These are phyloP conservation scores for Naganishia liquefaciens DNA, from an alignment of 1,284 basidiomycete genomes.

Conservation along the genomic window DNA sequence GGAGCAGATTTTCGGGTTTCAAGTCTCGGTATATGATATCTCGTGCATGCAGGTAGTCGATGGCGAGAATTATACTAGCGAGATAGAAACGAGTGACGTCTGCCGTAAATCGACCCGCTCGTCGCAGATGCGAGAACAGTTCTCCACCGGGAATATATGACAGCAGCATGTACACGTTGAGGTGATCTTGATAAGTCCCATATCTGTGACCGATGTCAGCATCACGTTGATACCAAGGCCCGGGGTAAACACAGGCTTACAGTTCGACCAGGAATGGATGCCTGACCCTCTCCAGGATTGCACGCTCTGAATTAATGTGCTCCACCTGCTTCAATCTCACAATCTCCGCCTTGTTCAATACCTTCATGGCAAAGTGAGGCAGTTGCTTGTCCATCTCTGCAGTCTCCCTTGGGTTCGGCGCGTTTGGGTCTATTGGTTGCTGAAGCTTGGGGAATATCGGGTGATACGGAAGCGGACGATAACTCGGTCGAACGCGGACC, in stretches of 20 bases:
- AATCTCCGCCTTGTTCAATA: conserved; percentile 58
- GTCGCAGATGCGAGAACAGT: conserved; percentile 57
- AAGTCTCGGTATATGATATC: conserved; percentile 59
- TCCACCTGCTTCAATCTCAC: conserved; percentile 60
- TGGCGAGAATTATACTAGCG: conserved; percentile 57
- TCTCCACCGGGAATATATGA: conserved; percentile 60
- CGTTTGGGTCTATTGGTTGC: conserved; percentile 45
- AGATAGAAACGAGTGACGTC: conserved; percentile 60
- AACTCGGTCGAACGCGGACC: conserved; percentile 51
- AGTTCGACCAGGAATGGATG: conserved; percentile 63
- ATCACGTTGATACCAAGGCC: neutral
- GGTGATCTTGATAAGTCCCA: conserved; percentile 56
- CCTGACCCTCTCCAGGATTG: conserved; percentile 57
- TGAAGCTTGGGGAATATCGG: conserved; percentile 54
- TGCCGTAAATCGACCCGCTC: conserved; percentile 56
- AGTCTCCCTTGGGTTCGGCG: conserved; percentile 43
- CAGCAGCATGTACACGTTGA: conserved; percentile 60
- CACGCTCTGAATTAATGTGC: conserved; percentile 60
- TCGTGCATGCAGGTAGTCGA: conserved; percentile 56
- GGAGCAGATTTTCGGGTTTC: conserved; percentile 59
- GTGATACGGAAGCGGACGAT: conserved; percentile 51
- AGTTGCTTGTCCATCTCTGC: conserved; percentile 49
- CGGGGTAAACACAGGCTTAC: conserved; percentile 34
- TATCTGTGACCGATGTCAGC: conserved; percentile 35
- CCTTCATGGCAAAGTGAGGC: conserved; percentile 59